Conservation (phyloP, 1,284 basidiomycete species). For the Sparassis latifolia region DNA sequence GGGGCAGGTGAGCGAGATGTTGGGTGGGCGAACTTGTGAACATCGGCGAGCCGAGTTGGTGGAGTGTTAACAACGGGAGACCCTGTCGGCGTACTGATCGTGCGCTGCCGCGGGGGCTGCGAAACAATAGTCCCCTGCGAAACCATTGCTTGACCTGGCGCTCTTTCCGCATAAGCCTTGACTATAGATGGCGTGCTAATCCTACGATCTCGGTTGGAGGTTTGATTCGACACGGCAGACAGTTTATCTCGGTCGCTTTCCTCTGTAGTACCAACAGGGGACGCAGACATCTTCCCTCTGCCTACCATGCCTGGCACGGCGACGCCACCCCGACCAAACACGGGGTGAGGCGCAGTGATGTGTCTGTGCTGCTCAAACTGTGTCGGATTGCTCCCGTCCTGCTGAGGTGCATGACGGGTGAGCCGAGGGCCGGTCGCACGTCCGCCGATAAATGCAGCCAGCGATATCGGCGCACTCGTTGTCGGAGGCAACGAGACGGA, state of each 20-base stretch:
- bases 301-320: constrained; percentile 64
- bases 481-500: constrained; percentile 10
- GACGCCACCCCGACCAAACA: constrained; percentile 66
- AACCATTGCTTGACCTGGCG: constrained; percentile 21
- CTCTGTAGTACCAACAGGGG: constrained; percentile 14
- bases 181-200: constrained; percentile 29
- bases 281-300: constrained; percentile 18
- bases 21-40: constrained; percentile 11
- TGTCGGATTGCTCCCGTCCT: constrained; percentile 55
- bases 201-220: constrained; percentile 23
- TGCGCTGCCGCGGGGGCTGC: constrained; percentile 26
- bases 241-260: constrained; percentile 3
- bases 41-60: constrained; percentile 5
- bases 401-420: constrained; percentile 64
- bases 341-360: constrained; percentile 52
- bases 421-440: constrained; percentile 63
- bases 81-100: constrained; percentile 27
- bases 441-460: constrained; percentile 76
- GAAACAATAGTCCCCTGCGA: constrained; percentile 16
- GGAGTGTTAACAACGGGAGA: constrained; percentile 5
- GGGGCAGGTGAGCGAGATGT: constrained; percentile 13
- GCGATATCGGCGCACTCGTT: constrained; percentile 45
- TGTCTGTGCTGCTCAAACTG: constrained; percentile 58
- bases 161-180: constrained; percentile 31
- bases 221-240: background rate